Conservation (phyloP, 1,139 yeast species). For the Candida sanyaensis region DNA sequence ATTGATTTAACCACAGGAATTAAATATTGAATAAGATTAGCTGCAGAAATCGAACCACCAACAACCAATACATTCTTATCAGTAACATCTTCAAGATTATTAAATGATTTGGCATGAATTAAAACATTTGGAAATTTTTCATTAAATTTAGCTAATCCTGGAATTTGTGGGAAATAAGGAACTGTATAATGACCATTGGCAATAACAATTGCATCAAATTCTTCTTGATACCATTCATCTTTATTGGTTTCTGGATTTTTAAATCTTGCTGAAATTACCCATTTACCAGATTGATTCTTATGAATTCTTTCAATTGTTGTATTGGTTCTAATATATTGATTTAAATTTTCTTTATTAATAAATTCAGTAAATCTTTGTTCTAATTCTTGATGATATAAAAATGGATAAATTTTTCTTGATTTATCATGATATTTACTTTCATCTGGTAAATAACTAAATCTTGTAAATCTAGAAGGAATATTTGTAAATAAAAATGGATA, state of each 20-base stretch:
- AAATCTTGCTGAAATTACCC: slow-evolving; percentile 44
- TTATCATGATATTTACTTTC: slow-evolving; percentile 28
- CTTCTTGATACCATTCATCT: slow-evolving; percentile 38
- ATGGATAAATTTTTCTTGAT: slow-evolving; percentile 34
- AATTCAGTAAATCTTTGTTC: slow-evolving; percentile 29
- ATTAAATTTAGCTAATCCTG: slow-evolving; percentile 55
- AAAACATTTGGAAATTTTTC: slow-evolving; percentile 46
- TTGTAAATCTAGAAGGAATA: slow-evolving; percentile 43
- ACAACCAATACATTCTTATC: slow-evolving; percentile 47
- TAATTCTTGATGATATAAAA: slow-evolving; percentile 43
- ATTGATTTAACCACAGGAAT: slow-evolving; percentile 42
- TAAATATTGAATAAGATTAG: slow-evolving; percentile 53
- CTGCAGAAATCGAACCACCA: slow-evolving; percentile 54
- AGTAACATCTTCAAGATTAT: slow-evolving; percentile 47
- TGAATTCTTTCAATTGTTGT: slow-evolving; percentile 40
- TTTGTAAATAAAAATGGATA: slow-evolving; percentile 48
- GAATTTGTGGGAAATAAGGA: slow-evolving; percentile 49
- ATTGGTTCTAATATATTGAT: slow-evolving; percentile 34
- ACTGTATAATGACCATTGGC: slow-evolving; percentile 59
- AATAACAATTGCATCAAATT: slow-evolving; percentile 52
- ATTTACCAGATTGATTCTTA: slow-evolving; percentile 32
- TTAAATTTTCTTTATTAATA: slow-evolving; percentile 29
- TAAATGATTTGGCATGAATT: slow-evolving; percentile 61
- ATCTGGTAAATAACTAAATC: slow-evolving; percentile 41
- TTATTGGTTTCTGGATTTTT: slow-evolving; percentile 21